Percentiles rank a stretch among this genome's conserved stretches.
Evolutionary conservation across 1,284 basidiomycete species (phyloP).

Genomic region (Xerocomus nothofagi): DNA sequence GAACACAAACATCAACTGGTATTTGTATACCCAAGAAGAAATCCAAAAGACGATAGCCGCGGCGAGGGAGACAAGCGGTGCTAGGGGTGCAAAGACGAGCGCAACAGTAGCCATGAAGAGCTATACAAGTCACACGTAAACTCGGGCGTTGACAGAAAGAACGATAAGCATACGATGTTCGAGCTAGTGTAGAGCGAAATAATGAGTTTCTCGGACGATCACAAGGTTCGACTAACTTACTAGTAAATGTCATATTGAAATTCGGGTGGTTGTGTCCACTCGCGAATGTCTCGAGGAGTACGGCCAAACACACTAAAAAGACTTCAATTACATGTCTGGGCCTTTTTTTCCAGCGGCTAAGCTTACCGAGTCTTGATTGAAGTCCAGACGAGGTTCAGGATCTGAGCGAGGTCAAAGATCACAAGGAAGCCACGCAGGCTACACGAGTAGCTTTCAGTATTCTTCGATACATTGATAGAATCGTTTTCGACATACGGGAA

Average conservation of each 20-base stretch:
- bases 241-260: conserved; percentile 93
- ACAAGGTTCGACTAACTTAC: conserved; percentile 43
- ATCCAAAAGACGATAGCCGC: conserved; percentile 84
- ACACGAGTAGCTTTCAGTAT: conserved; percentile 14
- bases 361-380: conserved; percentile 76
- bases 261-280: conserved; percentile 93
- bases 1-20: conserved; percentile 92
- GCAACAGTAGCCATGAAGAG: conserved; percentile 88
- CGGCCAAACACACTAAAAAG: conserved; percentile 78
- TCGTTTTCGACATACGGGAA: conserved; percentile 65
- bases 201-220: conserved; percentile 10
- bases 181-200: conserved; percentile 42
- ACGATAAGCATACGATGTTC: conserved; percentile 51
- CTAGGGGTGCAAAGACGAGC: conserved; percentile 88
- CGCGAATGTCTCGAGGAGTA: conserved; percentile 93
- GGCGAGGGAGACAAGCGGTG: conserved; percentile 81
- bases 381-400: conserved; percentile 86
- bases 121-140: conserved; percentile 38
- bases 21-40: conserved; percentile 82
- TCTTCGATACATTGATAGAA: not conserved
- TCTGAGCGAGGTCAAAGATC: conserved; percentile 94
- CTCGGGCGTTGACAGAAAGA: not conserved
- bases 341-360: not conserved
- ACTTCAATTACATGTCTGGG: not conserved
- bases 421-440: conserved; percentile 91